Percentiles rank a stretch among this genome's conserved stretches.
Evolutionary conservation across 2,329 filamentous ascomycete genomes (phyloP).

Genomic region (Lomentospora prolificans): DNA sequence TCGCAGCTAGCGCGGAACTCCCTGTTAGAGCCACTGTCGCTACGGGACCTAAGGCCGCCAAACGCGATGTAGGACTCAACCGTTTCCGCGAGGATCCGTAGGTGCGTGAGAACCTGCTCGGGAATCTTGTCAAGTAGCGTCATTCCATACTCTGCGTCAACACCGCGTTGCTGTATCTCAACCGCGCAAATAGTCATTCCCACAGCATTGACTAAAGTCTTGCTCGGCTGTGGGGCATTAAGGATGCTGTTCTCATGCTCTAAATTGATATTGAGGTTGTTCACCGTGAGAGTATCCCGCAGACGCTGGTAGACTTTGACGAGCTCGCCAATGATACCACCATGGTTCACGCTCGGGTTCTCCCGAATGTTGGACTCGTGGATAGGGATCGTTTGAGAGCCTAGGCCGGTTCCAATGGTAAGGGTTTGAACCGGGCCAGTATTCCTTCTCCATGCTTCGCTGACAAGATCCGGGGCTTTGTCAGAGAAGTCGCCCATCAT

Average conservation of each 20-base stretch:
- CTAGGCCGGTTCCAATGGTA: conserved; percentile 6
- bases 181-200: conserved; percentile 79
- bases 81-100: conserved; percentile 83
- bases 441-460: conserved; percentile 3
- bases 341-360: conserved; percentile 2
- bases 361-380: conserved; percentile 26
- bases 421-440: neutral
- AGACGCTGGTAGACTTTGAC: conserved; percentile 51
- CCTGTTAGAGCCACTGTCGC: conserved; percentile 49
- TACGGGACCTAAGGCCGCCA: conserved; percentile 54
- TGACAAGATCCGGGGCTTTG: conserved; percentile 4
- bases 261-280: conserved; percentile 34
- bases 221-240: conserved; percentile 36
- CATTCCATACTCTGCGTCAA: conserved; percentile 61
- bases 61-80: conserved; percentile 75
- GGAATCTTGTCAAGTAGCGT: conserved; percentile 78
- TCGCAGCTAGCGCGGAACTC: conserved; percentile 62
- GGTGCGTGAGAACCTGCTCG: conserved; percentile 72
- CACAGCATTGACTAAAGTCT: conserved; percentile 55
- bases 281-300: conserved; percentile 46
- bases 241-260: conserved; percentile 21
- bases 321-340: conserved; percentile 41
- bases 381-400: conserved; percentile 17
- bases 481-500: conserved; percentile 5
- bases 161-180: conserved; percentile 85